Evolutionary conservation across 2,329 filamentous ascomycete genomes (phyloP).

Genomic region (Gaeumannomyces sp.): DNA sequence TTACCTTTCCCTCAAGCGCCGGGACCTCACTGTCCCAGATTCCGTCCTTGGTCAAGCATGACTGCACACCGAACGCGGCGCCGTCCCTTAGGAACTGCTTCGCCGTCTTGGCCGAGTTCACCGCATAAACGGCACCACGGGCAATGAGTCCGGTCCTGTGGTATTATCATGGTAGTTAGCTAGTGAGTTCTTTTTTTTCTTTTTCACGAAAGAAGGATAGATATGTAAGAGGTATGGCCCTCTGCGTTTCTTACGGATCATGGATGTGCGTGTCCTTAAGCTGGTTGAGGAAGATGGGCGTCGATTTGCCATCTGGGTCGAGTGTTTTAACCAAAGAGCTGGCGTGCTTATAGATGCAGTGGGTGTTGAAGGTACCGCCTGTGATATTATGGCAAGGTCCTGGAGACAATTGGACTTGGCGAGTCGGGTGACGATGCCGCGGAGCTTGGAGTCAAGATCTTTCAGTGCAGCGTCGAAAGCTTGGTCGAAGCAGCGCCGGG

Average conservation of each 20-base stretch:
- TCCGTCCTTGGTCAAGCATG: not conserved
- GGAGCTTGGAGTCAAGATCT: not conserved
- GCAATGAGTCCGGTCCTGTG: conserved; percentile 2
- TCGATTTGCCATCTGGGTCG: not conserved
- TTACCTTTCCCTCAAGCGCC: not conserved
- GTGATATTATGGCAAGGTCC: not conserved
- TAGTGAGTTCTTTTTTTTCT: not conserved
- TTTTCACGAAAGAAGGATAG: not conserved
- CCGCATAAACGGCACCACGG: conserved; percentile 2
- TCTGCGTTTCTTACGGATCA: not conserved
- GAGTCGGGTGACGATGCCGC: not conserved
- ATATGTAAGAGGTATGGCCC: not conserved
- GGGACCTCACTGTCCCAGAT: not conserved
- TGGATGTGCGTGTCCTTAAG: not conserved
- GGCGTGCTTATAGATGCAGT: not conserved
- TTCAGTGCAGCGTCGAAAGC: not conserved
- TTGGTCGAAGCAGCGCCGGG: not conserved
- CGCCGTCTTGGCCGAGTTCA: not conserved
- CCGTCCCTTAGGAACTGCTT: not conserved
- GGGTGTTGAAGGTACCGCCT: not conserved
- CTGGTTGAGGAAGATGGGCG: not conserved
- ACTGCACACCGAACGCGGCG: conserved; percentile 1
- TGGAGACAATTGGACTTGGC: not conserved
- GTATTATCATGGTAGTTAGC: not conserved
- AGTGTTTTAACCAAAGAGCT: not conserved